Evolutionary conservation across 2,329 filamentous ascomycete species (phyloP).

Genomic region (Pseudocercospora fijiensis): DNA sequence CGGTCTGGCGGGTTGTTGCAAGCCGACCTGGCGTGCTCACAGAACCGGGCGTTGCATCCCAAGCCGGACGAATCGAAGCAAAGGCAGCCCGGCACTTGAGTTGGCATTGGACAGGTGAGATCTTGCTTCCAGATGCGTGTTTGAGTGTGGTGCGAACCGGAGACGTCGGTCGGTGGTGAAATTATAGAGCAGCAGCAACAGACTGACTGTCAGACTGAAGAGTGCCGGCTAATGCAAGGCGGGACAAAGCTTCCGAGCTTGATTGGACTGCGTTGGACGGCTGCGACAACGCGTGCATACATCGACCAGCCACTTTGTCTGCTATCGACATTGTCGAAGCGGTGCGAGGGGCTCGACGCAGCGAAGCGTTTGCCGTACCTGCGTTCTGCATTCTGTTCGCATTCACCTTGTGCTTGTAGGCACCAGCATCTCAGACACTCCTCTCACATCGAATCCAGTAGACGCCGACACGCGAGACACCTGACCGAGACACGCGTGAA

Average conservation of each 20-base stretch:
- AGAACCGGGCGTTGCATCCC: not conserved
- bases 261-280: not conserved
- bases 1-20: constrained; percentile 1
- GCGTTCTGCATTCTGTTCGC: constrained; percentile 3
- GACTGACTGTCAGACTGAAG: not conserved
- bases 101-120: not conserved
- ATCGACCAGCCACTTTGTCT: not conserved
- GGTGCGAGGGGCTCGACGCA: constrained; percentile 2
- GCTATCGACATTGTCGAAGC: constrained; percentile 5
- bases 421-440: constrained; percentile 1
- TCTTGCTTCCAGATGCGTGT: not conserved
- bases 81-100: not conserved
- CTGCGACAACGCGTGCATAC: not conserved
- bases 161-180: not conserved
- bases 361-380: constrained; percentile 1
- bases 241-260: not conserved
- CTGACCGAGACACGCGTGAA: not conserved
- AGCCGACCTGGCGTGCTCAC: not conserved
- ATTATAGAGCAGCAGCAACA: not conserved
- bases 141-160: not conserved
- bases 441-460: not conserved
- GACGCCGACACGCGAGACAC: constrained; percentile 5
- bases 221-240: not conserved
- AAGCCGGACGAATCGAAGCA: not conserved
- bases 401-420: constrained; percentile 2